phyloP scores from a whole-genome alignment of 371 early-diverging fungal species.

The Phascolomyces articulosus region DNA sequence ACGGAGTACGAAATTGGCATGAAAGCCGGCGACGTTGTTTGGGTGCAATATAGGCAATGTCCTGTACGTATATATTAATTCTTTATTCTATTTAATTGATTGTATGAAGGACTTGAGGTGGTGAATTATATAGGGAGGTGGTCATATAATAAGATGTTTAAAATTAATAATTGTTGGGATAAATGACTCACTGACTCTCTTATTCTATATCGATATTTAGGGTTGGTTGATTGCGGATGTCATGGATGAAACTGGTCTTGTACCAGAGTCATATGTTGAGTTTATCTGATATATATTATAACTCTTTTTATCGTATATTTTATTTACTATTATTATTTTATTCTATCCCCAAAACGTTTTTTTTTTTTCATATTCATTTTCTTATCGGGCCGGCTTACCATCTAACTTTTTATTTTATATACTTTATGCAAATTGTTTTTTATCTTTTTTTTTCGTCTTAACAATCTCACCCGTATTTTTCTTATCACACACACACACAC shows the following conservation, averaged over 20 bases:
- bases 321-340: not conserved
- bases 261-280: slow-evolving; percentile 76
- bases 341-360: not conserved
- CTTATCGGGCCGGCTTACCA: slow-evolving; percentile 6
- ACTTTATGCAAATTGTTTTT: slow-evolving; percentile 1
- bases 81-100: too few species aligned
- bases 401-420: not conserved
- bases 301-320: not conserved
- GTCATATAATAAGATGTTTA: too few species aligned
- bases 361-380: not conserved
- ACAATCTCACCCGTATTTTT: too few species aligned
- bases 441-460: not conserved
- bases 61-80: slow-evolving; percentile 31
- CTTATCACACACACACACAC: not conserved
- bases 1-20: slow-evolving; percentile 68
- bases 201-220: not conserved
- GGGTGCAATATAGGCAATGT: slow-evolving; percentile 67
- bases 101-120: too few species aligned
- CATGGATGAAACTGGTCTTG: slow-evolving; percentile 60
- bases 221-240: slow-evolving; percentile 77
- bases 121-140: too few species aligned
- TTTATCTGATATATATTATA: slow-evolving; percentile 26
- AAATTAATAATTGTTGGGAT: too few species aligned
- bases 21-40: slow-evolving; percentile 62
- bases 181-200: too few species aligned